A percentile compares a stretch with the other conserved stretches of the same genome.
Conservation (phyloP, 2,329 filamentous ascomycete genomes). For the Malbranchea zuffiana region DNA sequence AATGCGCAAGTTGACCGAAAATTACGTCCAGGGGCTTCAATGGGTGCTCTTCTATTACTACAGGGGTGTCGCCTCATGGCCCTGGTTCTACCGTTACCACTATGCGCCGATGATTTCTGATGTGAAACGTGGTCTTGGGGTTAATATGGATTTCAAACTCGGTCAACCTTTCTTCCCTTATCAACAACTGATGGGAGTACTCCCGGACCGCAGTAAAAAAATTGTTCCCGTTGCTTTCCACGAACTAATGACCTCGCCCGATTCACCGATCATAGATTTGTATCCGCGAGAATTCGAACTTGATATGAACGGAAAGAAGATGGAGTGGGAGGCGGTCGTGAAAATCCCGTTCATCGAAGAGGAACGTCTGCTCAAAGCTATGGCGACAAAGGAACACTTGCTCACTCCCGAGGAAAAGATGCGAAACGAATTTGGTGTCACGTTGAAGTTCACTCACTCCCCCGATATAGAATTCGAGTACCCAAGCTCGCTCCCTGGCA, state of each 20-base stretch:
- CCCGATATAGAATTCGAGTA: conserved; percentile 68
- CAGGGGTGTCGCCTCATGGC: conserved; percentile 91
- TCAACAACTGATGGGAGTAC: conserved; percentile 94
- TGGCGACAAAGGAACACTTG: conserved; percentile 70
- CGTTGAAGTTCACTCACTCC: conserved; percentile 84
- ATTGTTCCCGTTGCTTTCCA: conserved; percentile 85
- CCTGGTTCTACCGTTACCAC: conserved; percentile 95
- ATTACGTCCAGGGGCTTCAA: conserved; percentile 93
- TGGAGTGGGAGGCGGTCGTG: conserved; percentile 98
- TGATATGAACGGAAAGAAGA: conserved; percentile 99
- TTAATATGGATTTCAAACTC: conserved; percentile 82
- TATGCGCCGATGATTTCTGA: conserved; percentile 97
- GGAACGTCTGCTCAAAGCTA: conserved; percentile 68
- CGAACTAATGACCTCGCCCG: conserved; percentile 78
- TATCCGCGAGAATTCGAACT: conserved; percentile 94
- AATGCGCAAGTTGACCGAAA: conserved; percentile 73
- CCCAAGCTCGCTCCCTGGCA: conserved; percentile 72
- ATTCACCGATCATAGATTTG: conserved; percentile 93
- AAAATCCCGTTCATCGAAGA: conserved; percentile 99
- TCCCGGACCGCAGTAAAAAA: conserved; percentile 93
- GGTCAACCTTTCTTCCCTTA: conserved; percentile 92
- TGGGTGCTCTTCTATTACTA: conserved; percentile 99
- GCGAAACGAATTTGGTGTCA: conserved; percentile 83
- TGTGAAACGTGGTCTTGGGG: conserved; percentile 74
- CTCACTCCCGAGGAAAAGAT: conserved; percentile 67